phyloP scores from a whole-genome alignment of 2,329 filamentous ascomycete genomes.

The Thielaviopsis euricoi region DNA sequence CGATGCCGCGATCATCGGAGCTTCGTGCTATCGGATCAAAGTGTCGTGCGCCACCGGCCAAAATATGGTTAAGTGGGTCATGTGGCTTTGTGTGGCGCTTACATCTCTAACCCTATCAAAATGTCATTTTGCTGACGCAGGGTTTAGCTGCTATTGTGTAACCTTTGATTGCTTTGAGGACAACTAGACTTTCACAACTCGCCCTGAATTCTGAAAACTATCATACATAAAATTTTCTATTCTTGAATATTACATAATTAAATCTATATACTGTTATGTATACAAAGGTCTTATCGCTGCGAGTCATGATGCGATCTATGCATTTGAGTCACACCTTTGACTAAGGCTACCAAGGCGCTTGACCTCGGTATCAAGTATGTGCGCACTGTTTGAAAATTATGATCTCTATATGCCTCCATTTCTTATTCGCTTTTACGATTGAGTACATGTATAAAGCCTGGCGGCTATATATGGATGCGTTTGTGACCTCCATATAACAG shows the following conservation, averaged over 20 bases:
- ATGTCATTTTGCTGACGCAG: too few relatives aligned
- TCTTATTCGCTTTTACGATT: too few relatives aligned
- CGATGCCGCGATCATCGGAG: not conserved
- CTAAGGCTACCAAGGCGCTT: too few relatives aligned
- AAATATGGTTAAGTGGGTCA: too few relatives aligned
- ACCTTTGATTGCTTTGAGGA: not conserved
- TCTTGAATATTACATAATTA: too few relatives aligned
- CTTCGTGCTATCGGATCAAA: not conserved
- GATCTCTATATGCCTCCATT: not conserved
- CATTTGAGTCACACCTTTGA: too few relatives aligned
- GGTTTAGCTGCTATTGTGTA: not conserved
- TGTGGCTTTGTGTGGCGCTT: not conserved
- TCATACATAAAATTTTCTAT: too few relatives aligned
- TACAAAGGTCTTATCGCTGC: too few relatives aligned
- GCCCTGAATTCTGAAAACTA: too few relatives aligned
- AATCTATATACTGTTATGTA: too few relatives aligned
- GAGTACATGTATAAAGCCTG: not conserved
- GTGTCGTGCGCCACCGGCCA: not conserved
- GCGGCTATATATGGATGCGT: not conserved
- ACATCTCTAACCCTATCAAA: not conserved
- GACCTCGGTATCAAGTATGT: not conserved
- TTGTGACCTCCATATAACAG: not conserved
- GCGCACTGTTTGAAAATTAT: not conserved
- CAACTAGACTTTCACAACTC: too few relatives aligned
- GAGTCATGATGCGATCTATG: too few relatives aligned